Base-by-base conservation (phyloP, 495 filamentous ascomycete species). In the Lasiosphaeriaceae sp. region DNA sequence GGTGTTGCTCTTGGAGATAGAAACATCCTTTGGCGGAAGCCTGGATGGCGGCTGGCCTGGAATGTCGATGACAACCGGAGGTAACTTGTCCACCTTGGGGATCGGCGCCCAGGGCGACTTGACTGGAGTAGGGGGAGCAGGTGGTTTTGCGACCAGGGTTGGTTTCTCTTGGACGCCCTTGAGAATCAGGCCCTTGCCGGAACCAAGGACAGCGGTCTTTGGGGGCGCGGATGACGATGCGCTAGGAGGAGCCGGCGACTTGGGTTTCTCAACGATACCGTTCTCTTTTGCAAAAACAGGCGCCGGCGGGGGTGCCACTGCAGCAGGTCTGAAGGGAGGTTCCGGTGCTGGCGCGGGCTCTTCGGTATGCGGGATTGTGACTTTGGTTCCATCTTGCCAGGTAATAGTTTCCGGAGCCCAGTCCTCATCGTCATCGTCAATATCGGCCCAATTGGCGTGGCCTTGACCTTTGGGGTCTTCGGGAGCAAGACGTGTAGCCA, bases 381-480 rank as follows among this genome's bases (percentile, higher is more conserved):
- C 90, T 74, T 97, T 97, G 14, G 92, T 97, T 31, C 92, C 93
- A 71, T 99, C 94, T 60, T 88, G 91, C 94, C 94, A 99, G 60
- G 96, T 90, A 57, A 97, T 96, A 7, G 88, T 87, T 59, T 97
- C 92, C 0, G 94, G 95, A 2, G 88, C 91, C 94, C 94, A 99
- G 67, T 97, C 92, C 54, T 97, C 94, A 67, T 97, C 92, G 60
- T 99, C 94, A 56, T 99, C 94, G 56, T 97, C 94, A 56, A 98
- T 97, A 75, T 99, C 94, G 17, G 95, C 94, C 94, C 94, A 99
- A 16, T 91, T 84, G 51, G 93, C 90, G 57, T 92, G 92, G 16
- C 88, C 86, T 82, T 83, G 26, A 31, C 26, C 43, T 81, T 83
- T 39, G 59, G 84, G 83, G 58, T 83, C 82, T 64, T 97, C 92